phyloP scores from a whole-genome alignment of 257 asterid species.

The Coffea canephora region DNA sequence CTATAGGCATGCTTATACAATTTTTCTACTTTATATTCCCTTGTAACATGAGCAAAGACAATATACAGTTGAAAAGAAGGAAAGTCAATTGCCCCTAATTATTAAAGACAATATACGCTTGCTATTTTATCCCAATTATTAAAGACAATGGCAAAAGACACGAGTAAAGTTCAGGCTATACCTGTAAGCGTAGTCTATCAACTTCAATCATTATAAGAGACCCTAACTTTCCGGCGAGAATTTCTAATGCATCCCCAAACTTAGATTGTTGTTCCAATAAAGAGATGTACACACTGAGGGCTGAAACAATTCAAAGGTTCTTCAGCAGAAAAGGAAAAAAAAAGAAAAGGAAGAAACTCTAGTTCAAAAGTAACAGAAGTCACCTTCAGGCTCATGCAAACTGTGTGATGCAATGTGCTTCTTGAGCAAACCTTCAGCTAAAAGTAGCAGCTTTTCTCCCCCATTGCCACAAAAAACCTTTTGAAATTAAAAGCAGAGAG shows the following conservation, averaged over 20 bases:
- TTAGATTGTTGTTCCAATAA: slow-evolving; percentile 87
- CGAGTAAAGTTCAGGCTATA: slow-evolving; percentile 41
- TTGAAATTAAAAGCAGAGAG: slow-evolving; percentile 26
- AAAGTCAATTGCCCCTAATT: neutral
- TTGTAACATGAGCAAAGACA: neutral
- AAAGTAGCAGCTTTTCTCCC: slow-evolving; percentile 65
- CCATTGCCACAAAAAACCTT: slow-evolving; percentile 88
- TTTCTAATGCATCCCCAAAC: slow-evolving; percentile 76
- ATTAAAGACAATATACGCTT: neutral
- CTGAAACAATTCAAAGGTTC: slow-evolving; percentile 53
- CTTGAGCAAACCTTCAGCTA: slow-evolving; percentile 96
- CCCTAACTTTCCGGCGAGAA: slow-evolving; percentile 86
- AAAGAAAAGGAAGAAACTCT: slow-evolving; percentile 15
- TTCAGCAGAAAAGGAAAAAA: slow-evolving; percentile 32
- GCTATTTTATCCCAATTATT: neutral
- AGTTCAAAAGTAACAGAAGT: slow-evolving; percentile 23
- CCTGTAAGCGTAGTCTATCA: slow-evolving; percentile 88
- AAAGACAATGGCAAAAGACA: neutral
- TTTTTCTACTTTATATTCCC: neutral
- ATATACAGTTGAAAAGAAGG: neutral
- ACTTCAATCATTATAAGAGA: slow-evolving; percentile 92
- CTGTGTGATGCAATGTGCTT: slow-evolving; percentile 89
- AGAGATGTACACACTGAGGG: slow-evolving; percentile 81
- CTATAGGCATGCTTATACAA: neutral
- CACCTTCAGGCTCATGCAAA: slow-evolving; percentile 95